Evolutionary conservation across 345 rosid species (phyloP).

Genomic region (Raphanus sativus): DNA sequence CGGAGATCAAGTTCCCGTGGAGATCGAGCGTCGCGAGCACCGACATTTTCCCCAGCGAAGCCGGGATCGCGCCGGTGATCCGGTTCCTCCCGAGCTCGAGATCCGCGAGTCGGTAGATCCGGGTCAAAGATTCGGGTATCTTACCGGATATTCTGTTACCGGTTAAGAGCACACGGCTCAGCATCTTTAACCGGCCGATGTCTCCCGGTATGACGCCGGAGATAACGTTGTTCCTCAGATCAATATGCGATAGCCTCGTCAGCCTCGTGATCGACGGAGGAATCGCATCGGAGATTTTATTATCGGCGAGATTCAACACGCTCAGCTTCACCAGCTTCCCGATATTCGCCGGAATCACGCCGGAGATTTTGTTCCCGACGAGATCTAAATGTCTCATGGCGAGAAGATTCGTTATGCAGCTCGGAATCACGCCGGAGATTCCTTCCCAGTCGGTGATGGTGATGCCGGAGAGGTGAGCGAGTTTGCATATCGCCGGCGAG

Average conservation of each 20-base stretch:
- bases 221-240: conserved; percentile 60
- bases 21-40: conserved; percentile 71
- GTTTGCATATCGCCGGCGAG: conserved; percentile 62
- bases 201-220: conserved; percentile 59
- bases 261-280: conserved; percentile 58
- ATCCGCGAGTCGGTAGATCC: conserved; percentile 69
- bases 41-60: conserved; percentile 56
- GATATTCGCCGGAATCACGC: conserved; percentile 56
- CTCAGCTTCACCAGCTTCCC: conserved; percentile 57
- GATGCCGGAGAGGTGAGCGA: conserved; percentile 56
- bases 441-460: conserved; percentile 77
- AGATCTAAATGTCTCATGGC: conserved; percentile 68
- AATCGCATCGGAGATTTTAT: conserved; percentile 53
- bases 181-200: conserved; percentile 63
- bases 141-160: conserved; percentile 66
- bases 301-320: conserved; percentile 76
- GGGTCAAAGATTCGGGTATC: conserved; percentile 59
- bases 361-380: conserved; percentile 66
- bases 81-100: conserved; percentile 63
- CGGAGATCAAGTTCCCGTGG: conserved; percentile 61
- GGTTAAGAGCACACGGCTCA: conserved; percentile 62
- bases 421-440: conserved; percentile 64
- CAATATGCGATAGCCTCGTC: conserved; percentile 61
- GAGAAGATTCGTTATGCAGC: conserved; percentile 51
- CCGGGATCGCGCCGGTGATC: conserved; percentile 55